Conservation (phyloP, 495 filamentous ascomycete genomes). For the Staphylotrichum longicolle region DNA sequence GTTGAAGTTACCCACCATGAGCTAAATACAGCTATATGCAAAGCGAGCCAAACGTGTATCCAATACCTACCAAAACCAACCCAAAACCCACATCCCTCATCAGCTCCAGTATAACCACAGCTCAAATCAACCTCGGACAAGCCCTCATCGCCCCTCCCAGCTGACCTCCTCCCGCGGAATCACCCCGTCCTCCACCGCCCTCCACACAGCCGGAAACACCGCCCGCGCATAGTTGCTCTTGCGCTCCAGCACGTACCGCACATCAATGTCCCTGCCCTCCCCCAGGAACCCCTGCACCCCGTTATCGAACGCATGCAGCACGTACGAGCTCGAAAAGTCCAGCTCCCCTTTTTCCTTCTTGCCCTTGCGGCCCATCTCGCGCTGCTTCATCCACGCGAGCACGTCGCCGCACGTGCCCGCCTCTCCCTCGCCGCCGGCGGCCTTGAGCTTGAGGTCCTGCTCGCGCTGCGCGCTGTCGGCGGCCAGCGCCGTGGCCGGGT, state of each 20-base stretch:
- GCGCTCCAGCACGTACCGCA: slow-evolving; percentile 24
- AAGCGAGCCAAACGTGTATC: too few relatives aligned
- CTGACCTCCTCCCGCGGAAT: slow-evolving; percentile 8
- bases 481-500: neutral
- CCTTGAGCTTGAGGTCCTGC: neutral
- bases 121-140: too few relatives aligned
- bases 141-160: too few relatives aligned
- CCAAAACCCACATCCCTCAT: too few relatives aligned
- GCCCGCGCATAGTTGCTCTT: slow-evolving; percentile 28
- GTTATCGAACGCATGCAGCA: slow-evolving; percentile 27
- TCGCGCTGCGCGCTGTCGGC: too few relatives aligned
- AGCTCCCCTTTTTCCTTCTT: slow-evolving; percentile 14
- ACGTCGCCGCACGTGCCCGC: slow-evolving; percentile 6
- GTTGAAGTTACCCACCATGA: too few relatives aligned
- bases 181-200: slow-evolving; percentile 19
- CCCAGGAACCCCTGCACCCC: slow-evolving; percentile 2
- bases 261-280: slow-evolving; percentile 17
- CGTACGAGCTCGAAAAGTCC: slow-evolving; percentile 27
- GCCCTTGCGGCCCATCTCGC: neutral
- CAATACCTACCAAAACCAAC: too few relatives aligned
- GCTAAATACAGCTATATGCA: too few relatives aligned
- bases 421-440: neutral
- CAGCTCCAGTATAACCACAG: too few relatives aligned
- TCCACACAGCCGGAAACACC: slow-evolving; percentile 24
- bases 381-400: slow-evolving; percentile 15